Percentiles rank a stretch among this genome's conserved stretches.
Evolutionary conservation across 495 filamentous ascomycete species (phyloP).

Genomic region (Neurospora intermedia): DNA sequence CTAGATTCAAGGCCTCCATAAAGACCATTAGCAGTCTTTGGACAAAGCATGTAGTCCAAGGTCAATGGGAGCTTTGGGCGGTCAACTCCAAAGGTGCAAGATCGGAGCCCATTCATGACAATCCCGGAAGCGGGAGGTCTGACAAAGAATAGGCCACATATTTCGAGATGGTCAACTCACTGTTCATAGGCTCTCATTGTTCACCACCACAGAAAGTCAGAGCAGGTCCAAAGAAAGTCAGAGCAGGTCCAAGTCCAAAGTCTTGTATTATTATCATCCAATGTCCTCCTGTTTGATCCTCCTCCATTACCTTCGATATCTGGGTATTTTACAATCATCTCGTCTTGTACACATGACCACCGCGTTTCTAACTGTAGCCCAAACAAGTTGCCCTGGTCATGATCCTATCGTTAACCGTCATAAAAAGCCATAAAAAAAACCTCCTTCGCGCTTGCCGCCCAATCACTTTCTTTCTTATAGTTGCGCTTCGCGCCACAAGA

Average conservation of each 20-base stretch:
- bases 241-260: not conserved
- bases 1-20: not conserved
- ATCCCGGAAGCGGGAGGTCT: not conserved
- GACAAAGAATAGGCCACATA: not conserved
- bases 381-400: not conserved
- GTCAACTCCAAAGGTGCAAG: not conserved
- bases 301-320: not conserved
- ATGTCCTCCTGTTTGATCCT: not conserved
- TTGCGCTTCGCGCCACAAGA: not conserved
- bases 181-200: not conserved
- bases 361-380: not conserved
- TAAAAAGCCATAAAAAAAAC: not conserved
- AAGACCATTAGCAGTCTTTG: not conserved
- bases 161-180: not conserved
- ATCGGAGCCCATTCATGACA: not conserved
- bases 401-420: not conserved
- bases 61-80: not conserved
- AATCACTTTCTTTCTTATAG: not conserved
- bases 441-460: not conserved
- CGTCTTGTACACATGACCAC: not conserved
- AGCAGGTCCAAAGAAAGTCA: not conserved
- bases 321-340: not conserved
- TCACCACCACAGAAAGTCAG: not conserved
- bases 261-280: not conserved
- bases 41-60: not conserved